phyloP scores from a whole-genome alignment of 495 filamentous ascomycete species.

The Podospora australis region DNA sequence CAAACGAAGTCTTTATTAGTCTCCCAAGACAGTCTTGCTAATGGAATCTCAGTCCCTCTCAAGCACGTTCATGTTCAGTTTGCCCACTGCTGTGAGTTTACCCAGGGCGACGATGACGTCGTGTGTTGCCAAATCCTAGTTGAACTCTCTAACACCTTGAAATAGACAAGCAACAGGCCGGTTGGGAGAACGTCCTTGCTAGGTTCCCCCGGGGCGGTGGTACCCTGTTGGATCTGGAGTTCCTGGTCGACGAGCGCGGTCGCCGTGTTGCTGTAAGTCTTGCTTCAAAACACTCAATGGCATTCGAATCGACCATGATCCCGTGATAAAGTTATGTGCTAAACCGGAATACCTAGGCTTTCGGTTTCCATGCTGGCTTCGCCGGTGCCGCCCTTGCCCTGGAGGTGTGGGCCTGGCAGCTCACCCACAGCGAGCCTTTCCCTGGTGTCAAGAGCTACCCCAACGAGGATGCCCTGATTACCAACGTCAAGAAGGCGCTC shows the following conservation, averaged over 20 bases:
- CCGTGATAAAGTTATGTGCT: not conserved
- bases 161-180: constrained; percentile 82
- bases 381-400: constrained; percentile 76
- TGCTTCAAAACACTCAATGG: constrained; percentile 37
- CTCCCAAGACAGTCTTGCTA: constrained; percentile 1
- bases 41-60: constrained; percentile 62
- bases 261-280: constrained; percentile 61
- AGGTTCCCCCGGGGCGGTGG: constrained; percentile 79
- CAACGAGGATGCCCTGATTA: constrained; percentile 66
- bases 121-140: not conserved
- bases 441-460: constrained; percentile 67
- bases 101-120: too few relatives aligned
- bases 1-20: not conserved
- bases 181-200: constrained; percentile 75
- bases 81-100: constrained; percentile 45
- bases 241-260: constrained; percentile 73
- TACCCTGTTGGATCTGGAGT: constrained; percentile 83
- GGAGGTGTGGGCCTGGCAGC: constrained; percentile 85
- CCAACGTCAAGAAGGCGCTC: constrained; percentile 66
- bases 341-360: constrained; percentile 15
- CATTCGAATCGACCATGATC: constrained; percentile 31
- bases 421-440: constrained; percentile 60
- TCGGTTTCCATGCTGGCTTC: constrained; percentile 74
- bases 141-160: constrained; percentile 1
- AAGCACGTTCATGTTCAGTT: constrained; percentile 85